Percentiles rank a stretch among this genome's conserved stretches.
Conservation (phyloP, 2,329 filamentous ascomycete genomes). For the Aciculosporium take region DNA sequence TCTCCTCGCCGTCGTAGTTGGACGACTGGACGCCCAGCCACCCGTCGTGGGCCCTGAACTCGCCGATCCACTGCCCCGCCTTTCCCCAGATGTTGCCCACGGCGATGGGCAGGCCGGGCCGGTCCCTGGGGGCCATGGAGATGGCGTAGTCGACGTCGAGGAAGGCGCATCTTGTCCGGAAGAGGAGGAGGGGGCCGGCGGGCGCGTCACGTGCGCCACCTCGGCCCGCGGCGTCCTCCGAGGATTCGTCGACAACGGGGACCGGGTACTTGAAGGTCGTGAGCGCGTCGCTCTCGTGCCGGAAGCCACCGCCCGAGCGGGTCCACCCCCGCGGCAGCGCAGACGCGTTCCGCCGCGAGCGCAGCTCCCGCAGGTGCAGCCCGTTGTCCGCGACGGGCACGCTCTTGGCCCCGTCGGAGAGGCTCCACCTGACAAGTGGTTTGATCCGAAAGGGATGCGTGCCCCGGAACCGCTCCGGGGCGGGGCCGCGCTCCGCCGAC, state of each 20-base stretch:
- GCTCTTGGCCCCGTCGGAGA: conserved; percentile 24
- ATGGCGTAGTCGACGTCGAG: conserved; percentile 27
- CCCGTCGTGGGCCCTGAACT: conserved; percentile 29
- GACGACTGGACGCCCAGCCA: conserved; percentile 32
- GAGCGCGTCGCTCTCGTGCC: conserved; percentile 24
- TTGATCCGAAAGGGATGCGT: conserved; percentile 25
- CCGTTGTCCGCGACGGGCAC: conserved; percentile 24
- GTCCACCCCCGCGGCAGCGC: conserved; percentile 26
- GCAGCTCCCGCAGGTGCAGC: conserved; percentile 24
- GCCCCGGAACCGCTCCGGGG: conserved; percentile 21
- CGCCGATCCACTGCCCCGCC: conserved; percentile 24
- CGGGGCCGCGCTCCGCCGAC: conserved; percentile 17
- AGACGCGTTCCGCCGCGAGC: conserved; percentile 17
- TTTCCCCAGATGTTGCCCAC: conserved; percentile 28
- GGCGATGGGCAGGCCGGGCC: conserved; percentile 25
- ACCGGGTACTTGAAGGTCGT: conserved; percentile 29
- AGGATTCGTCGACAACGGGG: conserved; percentile 24
- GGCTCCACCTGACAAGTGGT: conserved; percentile 23
- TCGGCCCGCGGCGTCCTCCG: conserved; percentile 13
- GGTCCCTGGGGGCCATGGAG: conserved; percentile 21
- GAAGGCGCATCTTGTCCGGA: conserved; percentile 23
- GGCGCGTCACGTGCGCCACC: conserved; percentile 16
- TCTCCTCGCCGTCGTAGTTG: conserved; percentile 30
- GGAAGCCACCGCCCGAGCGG: conserved; percentile 21
- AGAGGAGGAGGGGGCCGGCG: conserved; percentile 25